phyloP scores from a whole-genome alignment of 208 protist genomes.

The Acanthamoeba quina region DNA sequence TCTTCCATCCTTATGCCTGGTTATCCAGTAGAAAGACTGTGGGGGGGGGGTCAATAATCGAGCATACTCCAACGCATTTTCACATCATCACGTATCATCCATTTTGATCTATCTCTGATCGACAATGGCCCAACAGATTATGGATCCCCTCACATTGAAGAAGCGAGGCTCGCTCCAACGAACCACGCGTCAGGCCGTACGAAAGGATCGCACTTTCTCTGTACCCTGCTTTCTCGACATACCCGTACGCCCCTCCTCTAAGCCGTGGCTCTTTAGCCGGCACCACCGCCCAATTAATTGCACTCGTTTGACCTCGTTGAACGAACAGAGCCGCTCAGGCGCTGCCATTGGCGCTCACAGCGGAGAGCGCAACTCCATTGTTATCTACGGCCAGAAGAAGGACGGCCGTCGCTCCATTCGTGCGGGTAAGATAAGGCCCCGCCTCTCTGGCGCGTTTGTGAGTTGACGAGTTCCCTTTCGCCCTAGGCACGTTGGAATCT shows the following conservation, averaged over 20 bases:
- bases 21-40: too few species aligned
- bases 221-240: conserved; percentile 70
- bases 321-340: background rate
- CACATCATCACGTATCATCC: background rate
- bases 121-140: background rate
- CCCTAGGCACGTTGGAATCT: conserved; percentile 31
- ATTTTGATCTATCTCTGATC: background rate
- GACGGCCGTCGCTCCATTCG: conserved; percentile 25
- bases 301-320: background rate
- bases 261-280: background rate
- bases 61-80: background rate
- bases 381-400: conserved; percentile 71
- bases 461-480: background rate
- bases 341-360: background rate
- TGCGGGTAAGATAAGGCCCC: background rate
- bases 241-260: background rate
- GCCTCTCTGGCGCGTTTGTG: too few species aligned
- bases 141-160: conserved; percentile 40
- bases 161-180: conserved; percentile 66
- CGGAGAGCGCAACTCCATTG: conserved; percentile 41
- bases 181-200: conserved; percentile 17
- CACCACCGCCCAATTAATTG: too few species aligned
- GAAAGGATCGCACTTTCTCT: conserved; percentile 58
- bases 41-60: background rate
- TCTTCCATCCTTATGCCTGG: too few species aligned